A percentile compares a stretch with the other conserved stretches of the same genome.
Evolutionary conservation across 169 alveolate species (phyloP).

Genomic region (Cryptosporidium felis): DNA sequence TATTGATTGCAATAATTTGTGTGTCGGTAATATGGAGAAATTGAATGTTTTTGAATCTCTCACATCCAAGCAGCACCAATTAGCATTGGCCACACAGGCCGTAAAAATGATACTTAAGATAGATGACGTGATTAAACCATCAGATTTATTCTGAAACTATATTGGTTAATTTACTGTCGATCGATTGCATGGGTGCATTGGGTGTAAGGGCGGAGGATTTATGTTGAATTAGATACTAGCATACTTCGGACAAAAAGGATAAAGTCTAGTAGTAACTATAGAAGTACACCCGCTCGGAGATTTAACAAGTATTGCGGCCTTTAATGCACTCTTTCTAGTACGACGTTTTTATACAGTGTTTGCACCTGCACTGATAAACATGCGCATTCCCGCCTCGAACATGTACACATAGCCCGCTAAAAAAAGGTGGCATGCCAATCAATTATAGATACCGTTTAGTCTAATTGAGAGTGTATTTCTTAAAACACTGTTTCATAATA

Average conservation of each 20-base stretch:
- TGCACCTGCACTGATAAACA: slow-evolving; percentile 18
- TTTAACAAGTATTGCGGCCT: no score
- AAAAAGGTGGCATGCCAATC: slow-evolving; percentile 68
- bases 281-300: no score
- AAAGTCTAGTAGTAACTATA: no score
- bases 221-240: no score
- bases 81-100: slow-evolving; percentile 97
- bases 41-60: slow-evolving; percentile 93
- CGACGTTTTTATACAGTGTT: no score
- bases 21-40: slow-evolving; percentile 88
- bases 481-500: not conserved
- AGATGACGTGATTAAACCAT: slow-evolving; percentile 95
- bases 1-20: slow-evolving; percentile 71
- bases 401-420: slow-evolving; percentile 57
- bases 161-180: not conserved
- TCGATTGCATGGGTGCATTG: not conserved
- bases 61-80: slow-evolving; percentile 92
- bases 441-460: slow-evolving; percentile 68
- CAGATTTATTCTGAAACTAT: slow-evolving; percentile 69
- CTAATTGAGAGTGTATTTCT: slow-evolving; percentile 63
- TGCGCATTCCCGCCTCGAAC: slow-evolving; percentile 34
- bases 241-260: no score
- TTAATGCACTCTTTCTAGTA: no score
- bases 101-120: slow-evolving; percentile 98
- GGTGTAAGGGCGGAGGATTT: not conserved